These are phyloP conservation scores for Setaria italica DNA, from an alignment of 202 grass and related monocot species.

Conservation along the genomic window DNA sequence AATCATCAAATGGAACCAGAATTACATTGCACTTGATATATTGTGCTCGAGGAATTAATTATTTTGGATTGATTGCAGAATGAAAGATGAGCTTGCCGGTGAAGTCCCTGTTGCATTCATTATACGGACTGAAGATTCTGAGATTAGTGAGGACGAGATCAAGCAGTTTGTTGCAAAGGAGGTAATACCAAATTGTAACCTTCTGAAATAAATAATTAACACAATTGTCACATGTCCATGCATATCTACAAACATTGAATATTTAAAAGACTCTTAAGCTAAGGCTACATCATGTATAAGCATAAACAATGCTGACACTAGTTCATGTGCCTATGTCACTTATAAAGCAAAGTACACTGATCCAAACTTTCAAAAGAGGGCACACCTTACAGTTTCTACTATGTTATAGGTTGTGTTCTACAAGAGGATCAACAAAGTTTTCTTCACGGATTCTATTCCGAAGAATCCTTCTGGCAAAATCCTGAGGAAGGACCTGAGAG, in stretches of 20 bases:
- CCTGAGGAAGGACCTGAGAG: slow-evolving; percentile 85
- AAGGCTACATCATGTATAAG: background rate
- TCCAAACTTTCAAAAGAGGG: background rate
- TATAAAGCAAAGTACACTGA: background rate
- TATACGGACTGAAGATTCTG: slow-evolving; percentile 69
- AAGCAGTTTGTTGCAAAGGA: slow-evolving; percentile 90
- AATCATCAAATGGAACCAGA: background rate
- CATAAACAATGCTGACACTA: background rate
- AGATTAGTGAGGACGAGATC: slow-evolving; percentile 85
- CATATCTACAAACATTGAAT: background rate
- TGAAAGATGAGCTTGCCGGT: slow-evolving; percentile 89
- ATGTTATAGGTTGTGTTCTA: slow-evolving; percentile 81
- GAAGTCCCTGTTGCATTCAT: slow-evolving; percentile 94
- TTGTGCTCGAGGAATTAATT: background rate
- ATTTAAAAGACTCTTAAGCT: background rate
- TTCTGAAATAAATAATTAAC: background rate
- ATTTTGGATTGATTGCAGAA: slow-evolving; percentile 53
- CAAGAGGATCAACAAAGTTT: slow-evolving; percentile 80
- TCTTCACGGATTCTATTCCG: slow-evolving; percentile 71
- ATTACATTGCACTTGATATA: background rate
- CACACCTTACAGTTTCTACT: background rate
- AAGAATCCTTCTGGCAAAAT: slow-evolving; percentile 89
- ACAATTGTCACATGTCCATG: background rate
- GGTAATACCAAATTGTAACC: slow-evolving; percentile 44
- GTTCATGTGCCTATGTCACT: slow-evolving; percentile 1